These are phyloP conservation scores for Phytophthora tentaculata DNA, from an alignment of 352 stramenopile genomes.

Conservation along the genomic window DNA sequence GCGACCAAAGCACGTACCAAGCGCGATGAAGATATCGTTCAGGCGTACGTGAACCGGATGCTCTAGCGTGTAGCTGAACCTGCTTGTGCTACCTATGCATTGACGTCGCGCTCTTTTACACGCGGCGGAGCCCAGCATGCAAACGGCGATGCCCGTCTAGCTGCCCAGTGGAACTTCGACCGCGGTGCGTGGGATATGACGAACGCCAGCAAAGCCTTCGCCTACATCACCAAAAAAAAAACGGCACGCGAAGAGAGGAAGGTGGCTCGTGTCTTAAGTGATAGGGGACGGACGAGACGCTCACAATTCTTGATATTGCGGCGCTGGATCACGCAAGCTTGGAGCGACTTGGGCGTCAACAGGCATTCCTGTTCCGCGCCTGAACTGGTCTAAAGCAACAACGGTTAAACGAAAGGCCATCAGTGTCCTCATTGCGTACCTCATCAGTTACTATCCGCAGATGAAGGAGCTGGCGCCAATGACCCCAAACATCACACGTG, in stretches of 20 bases:
- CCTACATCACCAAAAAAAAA: slow-evolving; percentile 24
- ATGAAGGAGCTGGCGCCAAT: slow-evolving; percentile 6
- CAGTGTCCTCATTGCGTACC: slow-evolving; percentile 8
- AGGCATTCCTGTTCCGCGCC: not conserved
- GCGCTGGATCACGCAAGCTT: slow-evolving; percentile 4
- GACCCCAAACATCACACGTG: not conserved
- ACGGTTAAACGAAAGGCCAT: not conserved
- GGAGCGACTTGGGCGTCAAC: not conserved
- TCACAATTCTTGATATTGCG: not conserved
- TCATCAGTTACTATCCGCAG: slow-evolving; percentile 9
- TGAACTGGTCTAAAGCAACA: slow-evolving; percentile 7
- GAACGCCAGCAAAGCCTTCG: slow-evolving; percentile 34
- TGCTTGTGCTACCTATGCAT: slow-evolving; percentile 7
- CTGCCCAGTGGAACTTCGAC: slow-evolving; percentile 43
- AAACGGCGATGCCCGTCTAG: slow-evolving; percentile 21
- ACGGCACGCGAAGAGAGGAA: slow-evolving; percentile 9
- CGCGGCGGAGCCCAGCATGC: slow-evolving; percentile 32
- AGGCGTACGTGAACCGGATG: slow-evolving; percentile 30
- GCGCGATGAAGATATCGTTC: not conserved
- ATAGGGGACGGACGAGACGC: not conserved
- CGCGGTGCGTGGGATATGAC: slow-evolving; percentile 38
- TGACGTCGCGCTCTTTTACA: slow-evolving; percentile 29
- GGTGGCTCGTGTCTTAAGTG: slow-evolving; percentile 18
- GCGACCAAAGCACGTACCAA: not conserved
- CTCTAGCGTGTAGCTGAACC: not conserved